Conservation (phyloP, 2,329 filamentous ascomycete species). For the Sclerotinia spermophila region DNA sequence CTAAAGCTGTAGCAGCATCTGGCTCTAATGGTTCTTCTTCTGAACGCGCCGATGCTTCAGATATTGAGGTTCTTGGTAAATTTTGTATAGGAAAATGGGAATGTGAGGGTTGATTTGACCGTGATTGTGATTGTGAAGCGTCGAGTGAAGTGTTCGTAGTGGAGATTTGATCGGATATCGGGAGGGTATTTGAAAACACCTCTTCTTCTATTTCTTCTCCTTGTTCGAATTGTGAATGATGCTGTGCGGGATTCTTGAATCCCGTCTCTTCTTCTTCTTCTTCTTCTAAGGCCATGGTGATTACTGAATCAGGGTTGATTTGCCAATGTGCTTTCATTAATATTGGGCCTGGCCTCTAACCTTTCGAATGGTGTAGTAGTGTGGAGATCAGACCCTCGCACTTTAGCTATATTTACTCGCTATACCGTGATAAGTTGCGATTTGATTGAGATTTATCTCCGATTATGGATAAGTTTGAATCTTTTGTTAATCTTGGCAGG, state of each 20-base stretch:
- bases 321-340: conserved; percentile 9
- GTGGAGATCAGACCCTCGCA: conserved; percentile 3
- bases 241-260: not conserved
- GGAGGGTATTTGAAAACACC: not conserved
- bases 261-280: not conserved
- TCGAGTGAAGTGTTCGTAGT: not conserved
- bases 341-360: conserved; percentile 4
- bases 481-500: not conserved
- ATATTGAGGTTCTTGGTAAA: conserved; percentile 23
- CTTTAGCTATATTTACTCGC: not conserved
- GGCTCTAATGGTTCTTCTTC: conserved; percentile 25
- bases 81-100: conserved; percentile 22
- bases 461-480: not conserved
- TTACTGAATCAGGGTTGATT: conserved; percentile 11
- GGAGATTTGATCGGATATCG: conserved; percentile 1
- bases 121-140: not conserved
- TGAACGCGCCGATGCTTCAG: conserved; percentile 21
- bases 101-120: not conserved
- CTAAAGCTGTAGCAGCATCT: conserved; percentile 29
- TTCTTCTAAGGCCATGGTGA: not conserved
- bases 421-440: not conserved
- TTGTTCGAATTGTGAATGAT: conserved; percentile 10
- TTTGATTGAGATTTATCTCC: not conserved
- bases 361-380: conserved; percentile 1
- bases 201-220: not conserved